Evolutionary conservation across 2,329 filamentous ascomycete genomes (phyloP), one percentile per base, ranked within the genome.

Genomic region (Monilinia vaccinii-corymbosi): DNA sequence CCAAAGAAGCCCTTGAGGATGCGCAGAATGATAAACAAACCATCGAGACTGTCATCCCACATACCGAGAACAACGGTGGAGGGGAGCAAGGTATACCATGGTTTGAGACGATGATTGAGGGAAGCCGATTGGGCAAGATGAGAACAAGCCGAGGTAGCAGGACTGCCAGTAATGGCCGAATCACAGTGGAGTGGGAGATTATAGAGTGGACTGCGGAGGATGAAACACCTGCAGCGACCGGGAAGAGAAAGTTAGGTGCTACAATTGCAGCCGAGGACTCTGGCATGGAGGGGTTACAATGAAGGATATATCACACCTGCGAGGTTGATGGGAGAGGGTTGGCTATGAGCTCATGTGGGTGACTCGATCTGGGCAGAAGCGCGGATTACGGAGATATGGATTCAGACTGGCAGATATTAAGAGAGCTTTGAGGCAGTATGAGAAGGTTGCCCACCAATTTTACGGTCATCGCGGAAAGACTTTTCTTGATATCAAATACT

Each of bases 101-200:
- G 89, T 93, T 96, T 66, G 89, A 96, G 67, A 82, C 83, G 64
- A 80, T 96, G 78, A 81, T 95, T 3, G 82, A 89, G 68, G 86
- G 90, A 58, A 92, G 89, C 65, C 79, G 79, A 44, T 75, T 96
- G 46, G 89, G 88, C 2, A 84, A 80, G 55, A 78, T 88, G 72
- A 84, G 83, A 71, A 82, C 82, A 56, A 75, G 79, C 69, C 79
- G 78, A 62, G 82, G 83, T 18, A 80, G 81, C 60, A 73, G 73
- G 50, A 70, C 72, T 55, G 85, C 81, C 55, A 74, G 75, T n/a
- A 84, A 89, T 70, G 86, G 86, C 18, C 79, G 76, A 32, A 81
- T 85, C 42, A 82, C 77, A 48, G 80, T 94, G 13, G 87, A 94
- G 70, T 96, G 90, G 89, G 91, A 96, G 73, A 80, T 96, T 64